Evolutionary conservation across 305 asterid species (phyloP), one percentile per base, ranked within the genome.

Genomic region (Nicotiana rustica): DNA sequence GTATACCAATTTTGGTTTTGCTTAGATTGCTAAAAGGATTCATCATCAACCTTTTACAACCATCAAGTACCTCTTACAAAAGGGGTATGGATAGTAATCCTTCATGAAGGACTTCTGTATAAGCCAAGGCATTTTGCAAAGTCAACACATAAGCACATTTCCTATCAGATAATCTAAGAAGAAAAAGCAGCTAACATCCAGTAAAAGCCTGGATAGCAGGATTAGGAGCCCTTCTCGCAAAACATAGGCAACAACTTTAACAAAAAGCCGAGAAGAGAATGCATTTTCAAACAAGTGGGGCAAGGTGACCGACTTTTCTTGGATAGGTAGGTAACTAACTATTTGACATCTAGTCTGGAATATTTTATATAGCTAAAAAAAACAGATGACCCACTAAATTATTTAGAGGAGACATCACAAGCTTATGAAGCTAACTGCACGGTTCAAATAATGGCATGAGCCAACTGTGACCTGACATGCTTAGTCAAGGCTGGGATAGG

Each of bases 151-250:
- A 44, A 70, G 60, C 78, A 70, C 60, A 44, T 70, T 70, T 44
- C 78, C 49, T 19, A 41, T 41, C 18, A 70, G 59, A 70, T 70
- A 52, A 70, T 70, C 59, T 70, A 70, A 38, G 57, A 69, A 69
- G n/a, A 44, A 44, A 70, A 41, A 59, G 36, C 47, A 19, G 47
- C 19, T 12, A 19, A 71, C 60, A 44, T 71, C 36, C 60, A 70
- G 36, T 44, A 3, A 44, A 19, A 18, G 31, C 60, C 60, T 3
- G 12, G 60, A 69, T 70, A 70, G 60, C 36, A 44, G 78, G 59
- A 70, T 25, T 41, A 70, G 59, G 78, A 70, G 59, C 59, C 19
- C 59, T 70, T 41, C 35, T 41, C 59, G 25, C 19, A 44, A 70
- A 35, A 41, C 1, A 70, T 55, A 41, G 36, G 78, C 78, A 70